Evolutionary conservation across 495 filamentous ascomycete species (phyloP).

Genomic region (Cenococcum geophilum): DNA sequence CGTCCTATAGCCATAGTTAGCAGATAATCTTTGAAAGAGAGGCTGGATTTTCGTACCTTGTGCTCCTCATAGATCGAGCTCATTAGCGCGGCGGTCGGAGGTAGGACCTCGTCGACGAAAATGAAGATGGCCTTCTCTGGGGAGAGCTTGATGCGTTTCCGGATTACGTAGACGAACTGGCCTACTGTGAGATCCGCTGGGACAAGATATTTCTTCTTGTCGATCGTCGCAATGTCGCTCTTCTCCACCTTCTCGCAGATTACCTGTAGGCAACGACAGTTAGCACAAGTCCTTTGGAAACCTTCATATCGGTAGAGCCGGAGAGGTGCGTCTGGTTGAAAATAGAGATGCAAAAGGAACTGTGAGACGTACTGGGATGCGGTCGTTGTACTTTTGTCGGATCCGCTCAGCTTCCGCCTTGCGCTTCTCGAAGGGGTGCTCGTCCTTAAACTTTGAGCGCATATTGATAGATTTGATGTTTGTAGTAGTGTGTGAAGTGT

Average conservation of each 20-base stretch:
- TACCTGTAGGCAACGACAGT: slow-evolving; percentile 52
- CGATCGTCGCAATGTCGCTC: slow-evolving; percentile 97
- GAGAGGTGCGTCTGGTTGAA: slow-evolving; percentile 7
- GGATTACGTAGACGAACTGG: slow-evolving; percentile 99
- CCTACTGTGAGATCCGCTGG: slow-evolving; percentile 96
- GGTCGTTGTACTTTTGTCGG: slow-evolving; percentile 96
- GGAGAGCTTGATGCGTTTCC: slow-evolving; percentile 99
- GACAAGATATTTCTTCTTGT: slow-evolving; percentile 99
- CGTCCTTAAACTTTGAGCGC: slow-evolving; percentile 99
- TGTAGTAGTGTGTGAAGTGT: background rate
- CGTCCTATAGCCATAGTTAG: slow-evolving; percentile 35
- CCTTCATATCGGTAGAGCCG: slow-evolving; percentile 8
- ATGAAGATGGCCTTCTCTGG: slow-evolving; percentile 99
- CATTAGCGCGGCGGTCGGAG: slow-evolving; percentile 96
- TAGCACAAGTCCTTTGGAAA: slow-evolving; percentile 12
- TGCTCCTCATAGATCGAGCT: slow-evolving; percentile 99
- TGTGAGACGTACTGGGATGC: slow-evolving; percentile 78
- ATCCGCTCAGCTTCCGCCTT: slow-evolving; percentile 99
- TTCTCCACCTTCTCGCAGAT: slow-evolving; percentile 99
- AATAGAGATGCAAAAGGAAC: slow-evolving; percentile 12
- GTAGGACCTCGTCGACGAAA: slow-evolving; percentile 98
- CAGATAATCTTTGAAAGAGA: background rate
- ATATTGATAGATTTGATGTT: slow-evolving; percentile 48
- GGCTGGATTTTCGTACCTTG: slow-evolving; percentile 50
- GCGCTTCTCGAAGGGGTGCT: slow-evolving; percentile 99